Conservation (phyloP, 179 eudicot genomes). For the Heliamphora pulchella region DNA sequence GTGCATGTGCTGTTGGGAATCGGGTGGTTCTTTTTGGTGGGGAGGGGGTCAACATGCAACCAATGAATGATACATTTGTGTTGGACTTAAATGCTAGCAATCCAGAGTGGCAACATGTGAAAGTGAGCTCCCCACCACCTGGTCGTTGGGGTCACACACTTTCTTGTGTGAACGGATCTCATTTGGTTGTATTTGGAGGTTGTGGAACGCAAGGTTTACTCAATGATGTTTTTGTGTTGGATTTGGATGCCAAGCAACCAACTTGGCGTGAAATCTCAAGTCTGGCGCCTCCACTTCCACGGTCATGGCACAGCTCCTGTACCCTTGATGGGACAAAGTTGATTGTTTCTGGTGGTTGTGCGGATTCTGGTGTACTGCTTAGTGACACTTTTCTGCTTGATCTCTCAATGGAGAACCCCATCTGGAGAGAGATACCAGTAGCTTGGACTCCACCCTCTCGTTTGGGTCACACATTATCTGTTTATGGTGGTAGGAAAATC, state of each 20-base stretch:
- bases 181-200: conserved; percentile 85
- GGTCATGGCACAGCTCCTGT: conserved; percentile 99
- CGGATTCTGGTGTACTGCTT: conserved; percentile 88
- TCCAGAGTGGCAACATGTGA: conserved; percentile 82
- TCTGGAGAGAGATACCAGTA: conserved; percentile 86
- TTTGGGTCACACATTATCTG: conserved; percentile 83
- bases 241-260: conserved; percentile 84
- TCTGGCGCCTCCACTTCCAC: conserved; percentile 81
- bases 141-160: conserved; percentile 99
- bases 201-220: conserved; percentile 85
- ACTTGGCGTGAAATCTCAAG: conserved; percentile 95
- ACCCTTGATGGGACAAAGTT: conserved; percentile 88
- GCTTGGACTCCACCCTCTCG: conserved; percentile 95
- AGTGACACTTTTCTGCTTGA: conserved; percentile 90
- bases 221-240: conserved; percentile 84
- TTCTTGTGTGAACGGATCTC: conserved; percentile 83
- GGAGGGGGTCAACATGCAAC: conserved; percentile 96
- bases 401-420: conserved; percentile 86
- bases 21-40: conserved; percentile 90
- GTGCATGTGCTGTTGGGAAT: conserved; percentile 97
- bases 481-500: conserved; percentile 86
- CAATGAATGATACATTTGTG: conserved; percentile 95
- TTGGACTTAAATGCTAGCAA: conserved; percentile 65
- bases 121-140: conserved; percentile 90
- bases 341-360: conserved; percentile 93